phyloP scores from a whole-genome alignment of 495 filamentous ascomycete species.

The Beverwykella pulmonaria region DNA sequence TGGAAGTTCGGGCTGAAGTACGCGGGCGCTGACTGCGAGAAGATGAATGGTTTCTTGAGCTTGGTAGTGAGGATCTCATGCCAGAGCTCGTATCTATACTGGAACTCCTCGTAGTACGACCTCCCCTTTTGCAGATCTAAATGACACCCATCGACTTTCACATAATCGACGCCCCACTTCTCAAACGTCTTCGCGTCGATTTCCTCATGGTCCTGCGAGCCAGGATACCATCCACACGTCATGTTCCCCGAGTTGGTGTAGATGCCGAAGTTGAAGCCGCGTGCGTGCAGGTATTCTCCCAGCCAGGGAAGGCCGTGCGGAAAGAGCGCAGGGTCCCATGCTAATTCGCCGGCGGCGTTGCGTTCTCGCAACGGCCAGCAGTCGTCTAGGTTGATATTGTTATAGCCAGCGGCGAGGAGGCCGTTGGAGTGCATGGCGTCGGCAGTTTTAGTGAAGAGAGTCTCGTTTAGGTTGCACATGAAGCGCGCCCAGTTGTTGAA shows the following conservation, averaged over 20 bases:
- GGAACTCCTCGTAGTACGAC: slow-evolving; percentile 42
- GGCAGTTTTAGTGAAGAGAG: slow-evolving; percentile 49
- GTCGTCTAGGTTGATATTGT: slow-evolving; percentile 51
- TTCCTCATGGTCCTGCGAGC: slow-evolving; percentile 47
- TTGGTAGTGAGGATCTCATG: slow-evolving; percentile 41
- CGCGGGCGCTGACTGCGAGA: slow-evolving; percentile 51
- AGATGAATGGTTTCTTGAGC: slow-evolving; percentile 48
- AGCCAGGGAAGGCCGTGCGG: slow-evolving; percentile 51
- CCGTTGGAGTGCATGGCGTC: slow-evolving; percentile 48
- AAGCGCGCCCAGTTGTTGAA: slow-evolving; percentile 53
- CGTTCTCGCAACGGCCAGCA: slow-evolving; percentile 49
- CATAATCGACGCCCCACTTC: slow-evolving; percentile 51
- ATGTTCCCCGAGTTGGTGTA: slow-evolving; percentile 50
- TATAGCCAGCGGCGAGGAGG: slow-evolving; percentile 48
- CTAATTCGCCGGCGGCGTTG: slow-evolving; percentile 42
- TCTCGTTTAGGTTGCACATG: slow-evolving; percentile 51
- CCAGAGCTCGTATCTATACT: slow-evolving; percentile 45
- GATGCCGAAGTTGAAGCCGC: slow-evolving; percentile 49
- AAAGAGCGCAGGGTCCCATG: slow-evolving; percentile 48
- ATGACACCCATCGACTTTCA: slow-evolving; percentile 52
- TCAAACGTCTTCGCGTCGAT: slow-evolving; percentile 48
- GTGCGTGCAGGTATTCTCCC: slow-evolving; percentile 41
- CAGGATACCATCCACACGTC: slow-evolving; percentile 50
- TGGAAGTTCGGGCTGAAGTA: slow-evolving; percentile 43
- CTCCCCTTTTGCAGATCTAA: slow-evolving; percentile 39